Percentiles rank a stretch among this genome's conserved stretches.
Evolutionary conservation across 1,139 yeast species (phyloP).

Genomic region (Hansenula sp.): DNA sequence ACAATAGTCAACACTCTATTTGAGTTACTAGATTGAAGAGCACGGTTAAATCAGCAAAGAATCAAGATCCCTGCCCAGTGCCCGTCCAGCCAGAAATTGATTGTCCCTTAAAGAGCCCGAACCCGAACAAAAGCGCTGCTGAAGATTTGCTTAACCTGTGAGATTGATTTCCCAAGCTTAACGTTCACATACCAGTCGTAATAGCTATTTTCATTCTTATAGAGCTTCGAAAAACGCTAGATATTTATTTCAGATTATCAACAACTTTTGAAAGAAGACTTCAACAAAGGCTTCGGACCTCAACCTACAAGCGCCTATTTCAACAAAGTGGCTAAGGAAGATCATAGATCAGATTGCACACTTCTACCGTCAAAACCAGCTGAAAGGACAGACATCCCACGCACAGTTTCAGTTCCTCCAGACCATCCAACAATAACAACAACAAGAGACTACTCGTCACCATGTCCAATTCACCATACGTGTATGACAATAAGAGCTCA

Average conservation of each 20-base stretch:
- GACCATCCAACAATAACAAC: neutral
- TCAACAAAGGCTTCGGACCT: too few species aligned
- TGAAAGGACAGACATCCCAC: too few species aligned
- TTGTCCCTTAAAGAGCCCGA: neutral
- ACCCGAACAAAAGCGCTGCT: neutral
- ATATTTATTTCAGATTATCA: too few species aligned
- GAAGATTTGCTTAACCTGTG: constrained; percentile 1
- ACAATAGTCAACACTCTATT: neutral
- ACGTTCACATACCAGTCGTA: constrained; percentile 2
- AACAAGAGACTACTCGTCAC: neutral
- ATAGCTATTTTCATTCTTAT: neutral
- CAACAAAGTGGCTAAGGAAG: too few species aligned
- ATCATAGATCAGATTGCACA: too few species aligned
- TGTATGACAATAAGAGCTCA: constrained; percentile 7
- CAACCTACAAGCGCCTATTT: too few species aligned
- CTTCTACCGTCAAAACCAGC: too few species aligned
- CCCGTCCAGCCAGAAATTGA: neutral
- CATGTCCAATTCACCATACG: constrained; percentile 16
- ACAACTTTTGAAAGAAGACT: too few species aligned
- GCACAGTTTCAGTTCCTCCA: too few species aligned
- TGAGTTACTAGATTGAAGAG: neutral
- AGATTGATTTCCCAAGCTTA: constrained; percentile 2
- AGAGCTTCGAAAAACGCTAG: neutral
- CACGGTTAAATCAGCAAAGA: too few species aligned
- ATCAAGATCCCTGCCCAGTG: neutral